A percentile compares a stretch with the other conserved stretches of the same genome.
Conservation (phyloP, 805 yeast species). For the Aciculoconidium aculeatum region DNA sequence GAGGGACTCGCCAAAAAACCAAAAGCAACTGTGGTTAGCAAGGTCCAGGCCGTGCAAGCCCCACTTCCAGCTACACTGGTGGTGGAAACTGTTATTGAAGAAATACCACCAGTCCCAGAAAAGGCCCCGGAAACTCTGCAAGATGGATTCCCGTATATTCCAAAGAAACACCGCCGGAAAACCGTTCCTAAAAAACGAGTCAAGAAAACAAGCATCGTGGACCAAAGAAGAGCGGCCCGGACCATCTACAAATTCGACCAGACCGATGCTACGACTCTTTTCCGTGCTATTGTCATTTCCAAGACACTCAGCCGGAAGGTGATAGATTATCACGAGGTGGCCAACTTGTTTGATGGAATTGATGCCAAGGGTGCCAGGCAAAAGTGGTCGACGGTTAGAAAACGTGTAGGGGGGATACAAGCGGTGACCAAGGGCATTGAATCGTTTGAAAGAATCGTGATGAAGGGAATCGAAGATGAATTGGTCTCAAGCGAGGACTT, state of each 20-base stretch:
- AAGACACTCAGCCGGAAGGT: conserved; percentile 51
- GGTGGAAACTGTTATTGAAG: too few relatives aligned
- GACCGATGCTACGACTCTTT: conserved; percentile 48
- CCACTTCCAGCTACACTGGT: too few relatives aligned
- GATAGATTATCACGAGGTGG: conserved; percentile 63
- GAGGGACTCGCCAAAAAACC: too few relatives aligned
- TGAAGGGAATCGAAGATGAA: conserved; percentile 54
- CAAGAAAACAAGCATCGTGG: conserved; percentile 2
- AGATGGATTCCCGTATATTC: conserved; percentile 8
- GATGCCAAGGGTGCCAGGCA: conserved; percentile 43
- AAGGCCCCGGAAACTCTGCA: too few relatives aligned
- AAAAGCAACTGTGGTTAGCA: too few relatives aligned
- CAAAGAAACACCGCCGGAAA: conserved; percentile 12
- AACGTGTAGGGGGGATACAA: conserved; percentile 36
- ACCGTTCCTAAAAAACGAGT: conserved; percentile 9
- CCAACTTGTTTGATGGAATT: conserved; percentile 40
- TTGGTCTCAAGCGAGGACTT: conserved; percentile 45
- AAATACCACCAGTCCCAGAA: too few relatives aligned
- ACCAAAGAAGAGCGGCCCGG: not conserved
- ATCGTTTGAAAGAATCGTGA: conserved; percentile 63
- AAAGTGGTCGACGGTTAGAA: conserved; percentile 68
- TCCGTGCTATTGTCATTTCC: conserved; percentile 61
- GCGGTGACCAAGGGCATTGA: conserved; percentile 58
- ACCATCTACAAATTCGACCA: conserved; percentile 25
- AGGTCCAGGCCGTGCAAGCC: too few relatives aligned